Evolutionary conservation across 2,329 filamentous ascomycete species (phyloP).

Genomic region (Trichoderma gracile): DNA sequence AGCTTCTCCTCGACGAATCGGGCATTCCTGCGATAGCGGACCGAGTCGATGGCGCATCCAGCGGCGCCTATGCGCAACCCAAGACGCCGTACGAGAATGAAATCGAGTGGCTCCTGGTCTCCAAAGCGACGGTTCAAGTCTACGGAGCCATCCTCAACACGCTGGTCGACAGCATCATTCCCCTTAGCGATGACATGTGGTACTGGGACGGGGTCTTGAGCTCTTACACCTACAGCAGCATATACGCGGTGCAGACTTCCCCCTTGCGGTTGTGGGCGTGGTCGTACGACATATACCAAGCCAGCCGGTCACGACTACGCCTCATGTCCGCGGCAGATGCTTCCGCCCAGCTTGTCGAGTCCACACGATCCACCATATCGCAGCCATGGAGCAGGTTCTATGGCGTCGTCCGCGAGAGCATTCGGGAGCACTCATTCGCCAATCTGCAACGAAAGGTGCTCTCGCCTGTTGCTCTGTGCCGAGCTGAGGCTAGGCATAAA

Average conservation of each 20-base stretch:
- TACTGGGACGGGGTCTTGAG: slow-evolving; percentile 92
- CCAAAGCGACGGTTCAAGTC: slow-evolving; percentile 88
- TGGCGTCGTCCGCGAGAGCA: slow-evolving; percentile 71
- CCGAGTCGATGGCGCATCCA: slow-evolving; percentile 39
- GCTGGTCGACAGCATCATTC: slow-evolving; percentile 79
- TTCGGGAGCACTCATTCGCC: slow-evolving; percentile 69
- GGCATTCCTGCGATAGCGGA: slow-evolving; percentile 50
- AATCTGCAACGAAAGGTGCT: slow-evolving; percentile 72
- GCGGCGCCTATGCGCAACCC: slow-evolving; percentile 31
- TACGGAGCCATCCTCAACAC: slow-evolving; percentile 79
- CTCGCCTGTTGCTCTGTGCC: slow-evolving; percentile 74
- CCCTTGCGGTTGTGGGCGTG: slow-evolving; percentile 74
- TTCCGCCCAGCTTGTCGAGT: slow-evolving; percentile 39
- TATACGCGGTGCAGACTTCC: slow-evolving; percentile 86
- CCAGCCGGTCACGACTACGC: slow-evolving; percentile 54
- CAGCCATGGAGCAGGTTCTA: slow-evolving; percentile 73
- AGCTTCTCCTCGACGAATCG: slow-evolving; percentile 63
- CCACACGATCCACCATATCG: slow-evolving; percentile 44
- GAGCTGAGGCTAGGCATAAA: slow-evolving; percentile 74
- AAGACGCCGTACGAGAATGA: slow-evolving; percentile 67
- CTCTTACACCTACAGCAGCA: slow-evolving; percentile 73
- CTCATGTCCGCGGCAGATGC: slow-evolving; percentile 36
- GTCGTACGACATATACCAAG: slow-evolving; percentile 67
- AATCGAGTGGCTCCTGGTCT: slow-evolving; percentile 85
- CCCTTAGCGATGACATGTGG: slow-evolving; percentile 82